These are phyloP conservation scores for Pterulicium gracile DNA, from an alignment of 1,284 basidiomycete genomes.

Conservation along the genomic window DNA sequence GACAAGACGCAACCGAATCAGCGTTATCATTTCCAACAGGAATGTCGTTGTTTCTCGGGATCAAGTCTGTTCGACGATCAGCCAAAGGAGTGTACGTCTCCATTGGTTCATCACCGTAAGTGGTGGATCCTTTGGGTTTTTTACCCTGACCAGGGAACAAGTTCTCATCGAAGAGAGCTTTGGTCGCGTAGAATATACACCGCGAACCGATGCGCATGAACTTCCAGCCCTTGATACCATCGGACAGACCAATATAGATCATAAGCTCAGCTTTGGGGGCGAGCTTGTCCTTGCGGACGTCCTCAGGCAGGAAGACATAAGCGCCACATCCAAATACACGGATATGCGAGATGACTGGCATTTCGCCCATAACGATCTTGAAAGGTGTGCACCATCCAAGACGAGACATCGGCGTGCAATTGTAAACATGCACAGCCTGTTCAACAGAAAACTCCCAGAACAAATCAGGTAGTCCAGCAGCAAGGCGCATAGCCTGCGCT, in stretches of 20 bases:
- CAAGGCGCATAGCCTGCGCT: constrained; percentile 13
- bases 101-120: constrained; percentile 5
- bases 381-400: constrained; percentile 5
- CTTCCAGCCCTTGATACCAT: constrained; percentile 11
- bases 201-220: constrained; percentile 14
- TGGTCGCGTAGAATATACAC: constrained; percentile 9
- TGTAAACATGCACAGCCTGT: constrained; percentile 16
- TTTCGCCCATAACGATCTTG: constrained; percentile 9
- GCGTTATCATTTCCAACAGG: neutral
- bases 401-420: constrained; percentile 11
- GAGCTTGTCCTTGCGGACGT: constrained; percentile 11
- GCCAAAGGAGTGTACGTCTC: no score
- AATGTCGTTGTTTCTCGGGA: neutral
- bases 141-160: constrained; percentile 11
- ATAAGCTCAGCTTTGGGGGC: constrained; percentile 12
- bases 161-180: constrained; percentile 14
- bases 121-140: constrained; percentile 1
- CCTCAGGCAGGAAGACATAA: constrained; percentile 7
- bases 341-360: constrained; percentile 13
- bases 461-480: constrained; percentile 14
- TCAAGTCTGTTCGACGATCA: constrained; percentile 6
- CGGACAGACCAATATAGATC: constrained; percentile 10
- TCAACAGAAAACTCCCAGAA: constrained; percentile 18
- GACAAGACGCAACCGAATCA: neutral
- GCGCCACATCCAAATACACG: constrained; percentile 16